phyloP scores from a whole-genome alignment of 2,329 filamentous ascomycete species.

The Acrocalymma vagum region DNA sequence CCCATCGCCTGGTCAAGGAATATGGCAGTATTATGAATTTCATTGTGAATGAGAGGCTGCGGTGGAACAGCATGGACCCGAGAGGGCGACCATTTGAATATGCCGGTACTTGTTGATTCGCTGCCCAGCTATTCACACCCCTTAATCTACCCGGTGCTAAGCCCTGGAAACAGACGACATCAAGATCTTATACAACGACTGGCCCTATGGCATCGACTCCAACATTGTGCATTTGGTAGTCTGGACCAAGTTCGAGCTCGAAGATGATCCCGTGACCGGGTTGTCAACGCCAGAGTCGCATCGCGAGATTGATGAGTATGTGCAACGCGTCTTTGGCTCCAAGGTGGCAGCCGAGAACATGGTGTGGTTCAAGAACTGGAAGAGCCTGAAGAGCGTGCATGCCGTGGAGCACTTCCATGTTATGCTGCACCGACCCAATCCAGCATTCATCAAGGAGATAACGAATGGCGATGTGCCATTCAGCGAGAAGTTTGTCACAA shows the following conservation, averaged over 20 bases:
- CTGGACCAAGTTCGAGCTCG: conserved; percentile 88
- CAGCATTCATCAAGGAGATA: conserved; percentile 72
- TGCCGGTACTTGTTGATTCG: conserved; percentile 37
- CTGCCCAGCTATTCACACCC: background rate
- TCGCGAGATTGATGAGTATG: conserved; percentile 73
- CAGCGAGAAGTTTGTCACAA: conserved; percentile 31
- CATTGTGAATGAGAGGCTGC: conserved; percentile 73
- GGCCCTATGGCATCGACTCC: conserved; percentile 86
- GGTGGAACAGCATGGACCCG: conserved; percentile 66
- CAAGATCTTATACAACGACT: conserved; percentile 87
- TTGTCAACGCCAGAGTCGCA: conserved; percentile 73
- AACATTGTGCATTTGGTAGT: conserved; percentile 86
- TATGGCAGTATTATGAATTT: conserved; percentile 83
- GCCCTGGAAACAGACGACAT: conserved; percentile 60
- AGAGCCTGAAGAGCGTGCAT: conserved; percentile 81
- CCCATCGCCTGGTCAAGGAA: conserved; percentile 66
- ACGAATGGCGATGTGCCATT: conserved; percentile 79
- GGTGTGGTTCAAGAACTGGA: conserved; percentile 93
- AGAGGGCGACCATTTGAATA: conserved; percentile 54
- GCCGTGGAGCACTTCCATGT: conserved; percentile 95
- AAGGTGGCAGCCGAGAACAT: conserved; percentile 58
- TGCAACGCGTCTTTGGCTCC: conserved; percentile 70
- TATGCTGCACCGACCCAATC: conserved; percentile 82
- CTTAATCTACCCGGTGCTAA: background rate
- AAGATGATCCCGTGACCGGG: conserved; percentile 71